Evolutionary conservation across 108 stramenopile species (phyloP).

Genomic region (Stephanodiscus minutulus): DNA sequence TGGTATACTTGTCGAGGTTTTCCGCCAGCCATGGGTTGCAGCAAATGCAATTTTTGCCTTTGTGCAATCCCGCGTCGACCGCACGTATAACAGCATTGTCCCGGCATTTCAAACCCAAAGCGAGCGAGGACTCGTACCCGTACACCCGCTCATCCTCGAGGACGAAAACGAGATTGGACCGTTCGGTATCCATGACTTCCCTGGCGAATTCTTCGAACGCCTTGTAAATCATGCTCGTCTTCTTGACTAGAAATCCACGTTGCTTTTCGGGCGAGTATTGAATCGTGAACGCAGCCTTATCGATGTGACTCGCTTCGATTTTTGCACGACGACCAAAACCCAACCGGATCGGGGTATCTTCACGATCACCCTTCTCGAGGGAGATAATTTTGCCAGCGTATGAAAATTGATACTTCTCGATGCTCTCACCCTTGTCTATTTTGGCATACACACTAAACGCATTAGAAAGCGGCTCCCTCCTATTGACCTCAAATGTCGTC

Average conservation of each 20-base stretch:
- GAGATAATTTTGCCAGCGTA: not conserved
- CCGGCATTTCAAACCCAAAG: constrained; percentile 1
- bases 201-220: constrained; percentile 2
- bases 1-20: not conserved
- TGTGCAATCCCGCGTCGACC: not conserved
- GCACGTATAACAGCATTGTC: not conserved
- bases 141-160: not conserved
- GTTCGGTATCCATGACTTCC: not conserved
- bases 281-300: constrained; percentile 8
- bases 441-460: not conserved
- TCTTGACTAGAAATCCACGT: not conserved
- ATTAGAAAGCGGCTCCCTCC: constrained; percentile 9
- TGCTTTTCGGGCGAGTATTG: not conserved
- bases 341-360: not conserved
- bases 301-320: constrained; percentile 1
- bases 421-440: not conserved
- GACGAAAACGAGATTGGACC: constrained; percentile 1
- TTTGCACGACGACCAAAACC: not conserved
- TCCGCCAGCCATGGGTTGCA: constrained; percentile 4
- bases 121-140: constrained; percentile 2
- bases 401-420: constrained; percentile 16
- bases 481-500: constrained; percentile 1
- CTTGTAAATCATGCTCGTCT: constrained; percentile 2
- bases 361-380: not conserved
- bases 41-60: constrained; percentile 9